Evolutionary conservation across 257 asterid genomes (phyloP), one percentile per base, ranked within the genome.

Genomic region (Plantago elongata): DNA sequence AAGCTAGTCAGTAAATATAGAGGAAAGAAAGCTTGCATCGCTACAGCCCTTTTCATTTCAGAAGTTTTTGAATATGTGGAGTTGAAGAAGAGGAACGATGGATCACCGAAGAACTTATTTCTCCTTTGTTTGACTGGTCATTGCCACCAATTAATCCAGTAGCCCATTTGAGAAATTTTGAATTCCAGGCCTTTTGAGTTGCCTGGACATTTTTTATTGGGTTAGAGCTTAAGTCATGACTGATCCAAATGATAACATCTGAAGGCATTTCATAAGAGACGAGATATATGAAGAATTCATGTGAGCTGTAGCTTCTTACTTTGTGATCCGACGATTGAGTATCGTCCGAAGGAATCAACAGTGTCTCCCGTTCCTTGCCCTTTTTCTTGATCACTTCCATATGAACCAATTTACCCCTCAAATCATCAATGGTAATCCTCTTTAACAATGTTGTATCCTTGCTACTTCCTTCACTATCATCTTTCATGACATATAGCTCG

Each of bases 121-220:
- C 83, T 42, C 72, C 79, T 79, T 84, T 82, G 82, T 82, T 82
- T 46, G 92, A 77, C 49, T 80, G 83, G 66, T 79, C 95, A 61
- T 77, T 73, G 51, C 95, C 94, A 61, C 94, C 89, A 54, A 89
- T 85, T 72, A 93, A 73, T 62, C 95, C 96, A 70, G 97, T 83
- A 74, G 97, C 99, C 99, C 99, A 87, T 81, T 85, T 93, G 34
- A 93, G 87, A 60, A 89, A 69, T 79, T 89, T 85, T 16, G 96
- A 83, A 69, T 93, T 93, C 99, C 97, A 93, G 68, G 79, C 65
- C 68, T 75, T 83, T 67, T 74, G 84, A 68, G 75, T 63, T 68
- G 83, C 85, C 97, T 92, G 77, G 43, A 68, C 40, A 65, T 64
- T 73, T 4, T 22, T 3, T 29, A 52, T 68, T 29, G 54, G 62